These are phyloP conservation scores for Breviolum minutum DNA, from an alignment of 73 alveolate species.

Conservation along the genomic window DNA sequence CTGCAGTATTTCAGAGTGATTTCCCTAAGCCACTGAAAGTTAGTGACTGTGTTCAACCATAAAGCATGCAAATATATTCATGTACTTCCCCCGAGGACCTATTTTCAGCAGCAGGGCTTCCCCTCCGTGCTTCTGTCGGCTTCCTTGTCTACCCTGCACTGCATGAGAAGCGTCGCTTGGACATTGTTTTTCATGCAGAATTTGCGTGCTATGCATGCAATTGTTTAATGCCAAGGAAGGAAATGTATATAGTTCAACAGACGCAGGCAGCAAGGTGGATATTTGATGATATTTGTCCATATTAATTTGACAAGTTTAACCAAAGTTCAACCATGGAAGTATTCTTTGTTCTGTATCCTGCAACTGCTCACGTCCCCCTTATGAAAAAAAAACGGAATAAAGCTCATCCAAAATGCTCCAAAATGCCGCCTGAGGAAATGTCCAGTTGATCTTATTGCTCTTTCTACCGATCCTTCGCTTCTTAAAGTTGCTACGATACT, in stretches of 20 bases:
- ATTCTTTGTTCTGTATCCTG: not conserved
- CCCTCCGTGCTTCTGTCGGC: slow-evolving; percentile 78
- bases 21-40: no score
- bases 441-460: slow-evolving; percentile 47
- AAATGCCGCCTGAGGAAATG: not conserved
- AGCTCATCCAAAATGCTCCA: no score
- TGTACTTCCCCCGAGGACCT: slow-evolving; percentile 3
- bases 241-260: no score
- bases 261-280: no score
- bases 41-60: no score
- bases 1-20: no score
- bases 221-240: no score
- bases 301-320: no score
- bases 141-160: slow-evolving; percentile 53
- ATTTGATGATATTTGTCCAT: no score
- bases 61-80: no score
- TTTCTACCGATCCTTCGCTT: slow-evolving; percentile 70
- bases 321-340: not conserved
- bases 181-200: not conserved
- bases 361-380: not conserved
- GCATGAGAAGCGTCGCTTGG: slow-evolving; percentile 32
- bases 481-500: slow-evolving; percentile 49
- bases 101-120: slow-evolving; percentile 68
- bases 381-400: not conserved
- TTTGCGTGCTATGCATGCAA: no score